Percentiles rank a stretch among this genome's conserved stretches.
Conservation (phyloP, 1,284 basidiomycete genomes). For the Chalciporus sp. region DNA sequence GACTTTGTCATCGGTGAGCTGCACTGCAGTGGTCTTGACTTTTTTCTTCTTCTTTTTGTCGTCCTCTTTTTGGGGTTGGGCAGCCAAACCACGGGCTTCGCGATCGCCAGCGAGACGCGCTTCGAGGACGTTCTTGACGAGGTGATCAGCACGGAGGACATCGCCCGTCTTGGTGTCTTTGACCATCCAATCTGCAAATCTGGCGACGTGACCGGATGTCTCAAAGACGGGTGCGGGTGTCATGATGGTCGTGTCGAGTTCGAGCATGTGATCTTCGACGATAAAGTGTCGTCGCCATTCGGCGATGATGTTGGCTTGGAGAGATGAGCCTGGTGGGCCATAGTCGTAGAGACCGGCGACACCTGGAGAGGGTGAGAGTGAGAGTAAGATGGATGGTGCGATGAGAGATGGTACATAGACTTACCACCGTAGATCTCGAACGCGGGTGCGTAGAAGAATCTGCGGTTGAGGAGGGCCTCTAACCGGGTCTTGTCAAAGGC, state of each 20-base stretch:
- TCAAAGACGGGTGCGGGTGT: slow-evolving; percentile 95
- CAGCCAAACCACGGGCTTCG: slow-evolving; percentile 82
- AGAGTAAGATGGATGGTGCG: background rate
- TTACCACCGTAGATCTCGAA: slow-evolving; percentile 98
- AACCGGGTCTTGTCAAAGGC: slow-evolving; percentile 88
- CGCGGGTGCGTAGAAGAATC: slow-evolving; percentile 98
- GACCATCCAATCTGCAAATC: slow-evolving; percentile 99
- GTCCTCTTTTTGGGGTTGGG: slow-evolving; percentile 55
- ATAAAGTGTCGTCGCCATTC: slow-evolving; percentile 99
- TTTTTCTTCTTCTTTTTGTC: slow-evolving; percentile 82
- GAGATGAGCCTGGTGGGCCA: slow-evolving; percentile 91
- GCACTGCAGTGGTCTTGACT: slow-evolving; percentile 75
- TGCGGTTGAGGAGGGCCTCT: slow-evolving; percentile 85
- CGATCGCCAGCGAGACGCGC: slow-evolving; percentile 89
- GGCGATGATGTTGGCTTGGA: slow-evolving; percentile 96
- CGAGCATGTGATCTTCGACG: slow-evolving; percentile 98
- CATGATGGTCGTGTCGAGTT: slow-evolving; percentile 98
- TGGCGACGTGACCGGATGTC: slow-evolving; percentile 96
- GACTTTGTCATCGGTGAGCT: slow-evolving; percentile 78
- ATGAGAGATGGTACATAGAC: slow-evolving; percentile 21
- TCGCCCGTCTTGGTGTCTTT: slow-evolving; percentile 95
- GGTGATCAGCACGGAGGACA: slow-evolving; percentile 96
- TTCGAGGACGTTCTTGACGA: slow-evolving; percentile 93
- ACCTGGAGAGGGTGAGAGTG: slow-evolving; percentile 48
- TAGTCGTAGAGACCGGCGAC: slow-evolving; percentile 97